Percentiles rank a stretch among this genome's conserved stretches.
phyloP scores from a whole-genome alignment of 1,284 basidiomycete genomes.

The Phlebopus sp. region DNA sequence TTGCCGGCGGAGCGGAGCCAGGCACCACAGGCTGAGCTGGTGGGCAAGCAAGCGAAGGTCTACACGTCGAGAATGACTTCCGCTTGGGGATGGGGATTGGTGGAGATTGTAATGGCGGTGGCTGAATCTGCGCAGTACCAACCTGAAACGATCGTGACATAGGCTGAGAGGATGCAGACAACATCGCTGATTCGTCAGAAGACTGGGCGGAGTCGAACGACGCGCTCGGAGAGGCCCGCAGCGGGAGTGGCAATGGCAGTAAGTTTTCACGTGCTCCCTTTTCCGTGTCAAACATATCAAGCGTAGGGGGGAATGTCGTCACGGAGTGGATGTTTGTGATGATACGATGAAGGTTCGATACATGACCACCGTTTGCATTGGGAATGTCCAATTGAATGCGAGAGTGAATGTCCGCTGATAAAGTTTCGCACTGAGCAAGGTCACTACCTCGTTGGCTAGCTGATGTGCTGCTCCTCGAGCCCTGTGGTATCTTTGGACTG shows the following conservation, averaged over 20 bases:
- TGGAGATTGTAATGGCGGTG: not conserved
- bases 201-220: constrained; percentile 4
- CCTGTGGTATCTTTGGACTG: constrained; percentile 4
- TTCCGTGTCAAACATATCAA: not conserved
- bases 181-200: not conserved
- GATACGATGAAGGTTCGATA: constrained; percentile 1
- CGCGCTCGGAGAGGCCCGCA: constrained; percentile 1
- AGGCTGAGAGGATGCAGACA: not conserved
- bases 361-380: not conserved
- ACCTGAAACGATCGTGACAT: not conserved
- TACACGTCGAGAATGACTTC: not conserved
- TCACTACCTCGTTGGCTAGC: constrained; percentile 5
- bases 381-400: not conserved
- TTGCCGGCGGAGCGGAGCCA: constrained; percentile 7
- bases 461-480: constrained; percentile 1
- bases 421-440: not conserved
- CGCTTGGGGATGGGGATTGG: constrained; percentile 10
- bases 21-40: not conserved
- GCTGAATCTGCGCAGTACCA: not conserved
- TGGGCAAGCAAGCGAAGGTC: constrained; percentile 7
- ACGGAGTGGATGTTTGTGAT: not conserved
- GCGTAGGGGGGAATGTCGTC: not conserved
- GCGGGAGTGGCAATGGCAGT: not conserved
- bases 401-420: constrained; percentile 7
- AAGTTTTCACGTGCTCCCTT: not conserved